Conservation (phyloP, 1,284 basidiomycete species). For the Cryptococcus sp. region DNA sequence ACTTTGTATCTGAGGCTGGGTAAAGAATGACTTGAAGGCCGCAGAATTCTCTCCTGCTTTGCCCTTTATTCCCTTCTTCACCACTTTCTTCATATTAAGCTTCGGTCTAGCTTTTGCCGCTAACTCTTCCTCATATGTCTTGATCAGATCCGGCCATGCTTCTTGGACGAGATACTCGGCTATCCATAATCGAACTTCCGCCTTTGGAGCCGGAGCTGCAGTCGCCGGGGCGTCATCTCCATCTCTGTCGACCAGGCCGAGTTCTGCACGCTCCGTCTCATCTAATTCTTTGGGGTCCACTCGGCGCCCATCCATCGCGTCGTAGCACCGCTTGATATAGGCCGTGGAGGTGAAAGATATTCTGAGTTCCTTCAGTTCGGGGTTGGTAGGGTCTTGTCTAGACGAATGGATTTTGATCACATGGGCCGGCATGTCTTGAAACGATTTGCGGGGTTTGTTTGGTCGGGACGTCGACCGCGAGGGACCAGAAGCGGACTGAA, state of each 20-base stretch:
- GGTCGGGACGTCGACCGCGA: background rate
- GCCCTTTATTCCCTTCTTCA: constrained; percentile 1
- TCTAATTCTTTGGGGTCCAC: constrained; percentile 23
- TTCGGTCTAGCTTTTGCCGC: constrained; percentile 4
- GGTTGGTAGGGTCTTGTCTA: constrained; percentile 28
- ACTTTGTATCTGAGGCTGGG: too few species aligned
- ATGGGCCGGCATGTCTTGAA: constrained; percentile 15
- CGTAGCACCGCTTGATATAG: constrained; percentile 24
- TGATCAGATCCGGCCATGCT: constrained; percentile 30
- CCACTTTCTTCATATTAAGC: constrained; percentile 11
- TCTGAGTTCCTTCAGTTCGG: constrained; percentile 33
- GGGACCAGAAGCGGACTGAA: constrained; percentile 5
- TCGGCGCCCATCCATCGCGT: constrained; percentile 37
- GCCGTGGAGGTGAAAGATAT: constrained; percentile 25
- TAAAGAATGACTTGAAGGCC: constrained; percentile 16
- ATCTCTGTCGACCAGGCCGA: constrained; percentile 27
- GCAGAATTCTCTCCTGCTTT: constrained; percentile 5
- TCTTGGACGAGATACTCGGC: constrained; percentile 30
- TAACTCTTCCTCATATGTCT: constrained; percentile 20
- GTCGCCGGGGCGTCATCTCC: background rate
- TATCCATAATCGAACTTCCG: constrained; percentile 29
- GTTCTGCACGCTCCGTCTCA: constrained; percentile 5
- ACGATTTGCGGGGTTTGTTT: background rate
- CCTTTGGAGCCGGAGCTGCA: constrained; percentile 1
- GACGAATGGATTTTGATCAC: constrained; percentile 31